Evolutionary conservation across 2,329 filamentous ascomycete genomes (phyloP).

Genomic region (Ophioceras dolichostomum): DNA sequence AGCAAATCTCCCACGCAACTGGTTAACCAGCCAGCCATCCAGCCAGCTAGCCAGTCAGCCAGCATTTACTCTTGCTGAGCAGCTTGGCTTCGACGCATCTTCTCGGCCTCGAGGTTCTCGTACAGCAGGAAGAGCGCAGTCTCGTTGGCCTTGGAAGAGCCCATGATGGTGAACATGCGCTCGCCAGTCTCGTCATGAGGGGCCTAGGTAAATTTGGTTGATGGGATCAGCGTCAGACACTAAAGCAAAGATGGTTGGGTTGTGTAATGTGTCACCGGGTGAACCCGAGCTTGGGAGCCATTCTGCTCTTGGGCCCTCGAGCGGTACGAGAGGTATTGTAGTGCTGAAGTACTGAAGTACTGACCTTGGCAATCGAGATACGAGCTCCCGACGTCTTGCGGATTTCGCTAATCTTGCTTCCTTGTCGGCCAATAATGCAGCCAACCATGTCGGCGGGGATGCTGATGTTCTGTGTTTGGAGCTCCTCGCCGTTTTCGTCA

Average conservation of each 20-base stretch:
- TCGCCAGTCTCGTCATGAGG: conserved; percentile 96
- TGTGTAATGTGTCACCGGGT: not conserved
- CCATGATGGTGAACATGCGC: conserved; percentile 99
- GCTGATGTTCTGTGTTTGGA: conserved; percentile 98
- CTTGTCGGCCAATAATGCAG: conserved; percentile 92
- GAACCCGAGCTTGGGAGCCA: no score
- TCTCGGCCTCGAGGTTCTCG: conserved; percentile 97
- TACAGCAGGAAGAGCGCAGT: conserved; percentile 92
- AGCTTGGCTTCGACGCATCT: conserved; percentile 89
- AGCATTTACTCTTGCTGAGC: conserved; percentile 10
- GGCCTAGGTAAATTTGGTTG: conserved; percentile 34
- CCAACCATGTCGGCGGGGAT: conserved; percentile 99
- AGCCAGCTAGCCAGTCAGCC: not conserved
- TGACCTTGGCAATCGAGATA: conserved; percentile 90
- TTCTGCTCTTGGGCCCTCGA: not conserved
- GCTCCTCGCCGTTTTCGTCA: conserved; percentile 92
- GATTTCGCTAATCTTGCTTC: conserved; percentile 98
- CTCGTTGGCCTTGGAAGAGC: conserved; percentile 86
- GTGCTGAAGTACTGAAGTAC: no score
- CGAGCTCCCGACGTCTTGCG: conserved; percentile 91
- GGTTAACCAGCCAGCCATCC: not conserved
- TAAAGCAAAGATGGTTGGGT: no score
- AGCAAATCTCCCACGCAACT: no score
- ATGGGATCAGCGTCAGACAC: no score
- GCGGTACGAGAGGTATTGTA: not conserved